Evolutionary conservation across 2,329 filamentous ascomycete genomes (phyloP).

Genomic region (Fusarium pininemorale): DNA sequence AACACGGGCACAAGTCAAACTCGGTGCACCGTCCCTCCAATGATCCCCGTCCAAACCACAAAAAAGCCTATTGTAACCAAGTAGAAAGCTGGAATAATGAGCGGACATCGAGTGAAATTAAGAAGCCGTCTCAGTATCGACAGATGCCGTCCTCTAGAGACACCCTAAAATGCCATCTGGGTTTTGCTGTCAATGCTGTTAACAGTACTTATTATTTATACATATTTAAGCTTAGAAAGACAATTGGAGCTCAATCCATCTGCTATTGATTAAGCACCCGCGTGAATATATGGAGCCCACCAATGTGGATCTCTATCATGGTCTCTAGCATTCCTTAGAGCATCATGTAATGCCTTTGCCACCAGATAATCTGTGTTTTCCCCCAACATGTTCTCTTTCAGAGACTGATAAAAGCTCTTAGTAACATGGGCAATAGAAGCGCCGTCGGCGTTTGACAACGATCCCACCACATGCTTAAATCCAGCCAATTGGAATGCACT

Average conservation of each 20-base stretch:
- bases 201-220: too few relatives aligned
- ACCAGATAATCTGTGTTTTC: background rate
- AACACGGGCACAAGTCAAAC: too few relatives aligned
- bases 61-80: too few relatives aligned
- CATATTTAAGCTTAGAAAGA: too few relatives aligned
- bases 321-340: background rate
- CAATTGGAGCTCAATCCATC: background rate
- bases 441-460: background rate
- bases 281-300: background rate
- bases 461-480: background rate
- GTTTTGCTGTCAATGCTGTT: too few relatives aligned
- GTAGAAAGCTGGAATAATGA: too few relatives aligned
- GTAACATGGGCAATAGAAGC: background rate
- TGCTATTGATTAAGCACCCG: background rate
- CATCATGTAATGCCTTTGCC: background rate
- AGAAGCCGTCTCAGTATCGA: too few relatives aligned
- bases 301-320: background rate
- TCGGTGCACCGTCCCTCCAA: too few relatives aligned
- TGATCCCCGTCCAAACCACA: too few relatives aligned
- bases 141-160: rapidly evolving
- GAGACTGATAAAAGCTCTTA: background rate
- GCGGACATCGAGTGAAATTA: too few relatives aligned
- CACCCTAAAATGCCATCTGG: too few relatives aligned
- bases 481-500: background rate
- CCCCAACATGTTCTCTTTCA: background rate